Base-by-base conservation (phyloP, 139 green algal species). In the Desmodesmus armatus region DNA sequence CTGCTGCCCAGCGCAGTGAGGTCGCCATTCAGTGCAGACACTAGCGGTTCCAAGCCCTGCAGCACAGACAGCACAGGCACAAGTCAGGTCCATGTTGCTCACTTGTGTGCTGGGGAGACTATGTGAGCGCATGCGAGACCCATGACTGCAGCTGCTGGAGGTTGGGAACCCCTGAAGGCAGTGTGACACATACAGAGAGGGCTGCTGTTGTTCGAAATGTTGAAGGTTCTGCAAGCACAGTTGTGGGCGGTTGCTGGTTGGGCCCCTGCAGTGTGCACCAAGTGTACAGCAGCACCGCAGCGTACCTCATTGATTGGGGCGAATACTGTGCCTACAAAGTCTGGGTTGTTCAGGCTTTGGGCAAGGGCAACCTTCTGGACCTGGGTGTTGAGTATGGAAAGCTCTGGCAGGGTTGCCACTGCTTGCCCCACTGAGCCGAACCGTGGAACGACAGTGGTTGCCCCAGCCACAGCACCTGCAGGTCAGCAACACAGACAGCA, bases 261-360 rank as follows among this genome's bases (percentile, higher is more conserved):
- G 11, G 62, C 62, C 29, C 62, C 62, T 23, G 33, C 33, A 47
- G 13, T 29, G 27, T 4, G 33, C 33, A 72, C n/a, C n/a, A 44
- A 29, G 33, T 7, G 47, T 13, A 55, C 25, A n/a, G 33, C 65
- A 23, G 39, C 40, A 7, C 39, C 37, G 19, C 39, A 27, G 40
- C 76, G 71, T 29, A 75, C 79, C n/a, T 41, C 21, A 21, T 85
- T 85, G 44, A 65, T 78, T 23, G 79, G 79, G 1, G 65, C 63
- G 21, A 85, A 85, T 17, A 78, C 29, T 21, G 79, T 85, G 33
- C 79, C 79, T 5, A 78, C 65, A 65, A 85, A 85, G n/a, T 25
- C 40, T 35, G 41, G n/a, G 60, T 75, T 44, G 1, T 65, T 29
- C 13, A 85, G 43, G 43, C 67, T 44, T 15, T 63, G 25, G 31